Conservation (phyloP, 257 asterid species). For the Catharanthus roseus region DNA sequence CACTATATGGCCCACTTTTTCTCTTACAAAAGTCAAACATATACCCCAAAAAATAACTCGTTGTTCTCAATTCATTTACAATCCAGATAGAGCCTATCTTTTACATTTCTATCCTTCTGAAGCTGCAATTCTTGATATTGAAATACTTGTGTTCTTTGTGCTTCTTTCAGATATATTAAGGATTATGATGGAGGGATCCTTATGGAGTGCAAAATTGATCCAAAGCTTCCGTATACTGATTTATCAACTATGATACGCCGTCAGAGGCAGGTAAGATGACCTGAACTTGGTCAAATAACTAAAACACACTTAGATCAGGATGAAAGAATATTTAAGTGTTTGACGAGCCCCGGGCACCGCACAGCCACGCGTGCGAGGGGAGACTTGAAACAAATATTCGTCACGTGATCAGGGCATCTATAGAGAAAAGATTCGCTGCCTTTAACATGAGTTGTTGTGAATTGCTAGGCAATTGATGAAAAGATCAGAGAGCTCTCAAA, state of each 20-base stretch:
- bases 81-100: no score
- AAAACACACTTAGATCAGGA: background rate
- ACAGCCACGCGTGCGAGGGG: background rate
- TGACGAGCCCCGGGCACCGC: background rate
- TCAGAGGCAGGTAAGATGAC: slow-evolving; percentile 70
- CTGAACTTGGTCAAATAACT: slow-evolving; percentile 3
- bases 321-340: background rate
- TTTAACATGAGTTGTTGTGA: slow-evolving; percentile 7
- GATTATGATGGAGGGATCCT: slow-evolving; percentile 98
- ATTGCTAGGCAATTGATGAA: slow-evolving; percentile 88
- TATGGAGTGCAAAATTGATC: slow-evolving; percentile 97
- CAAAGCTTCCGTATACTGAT: slow-evolving; percentile 95
- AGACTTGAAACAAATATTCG: background rate
- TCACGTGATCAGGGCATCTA: background rate
- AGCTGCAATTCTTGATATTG: slow-evolving; percentile 6
- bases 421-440: background rate
- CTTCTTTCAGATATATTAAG: slow-evolving; percentile 65
- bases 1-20: no score
- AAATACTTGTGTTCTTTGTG: slow-evolving; percentile 12
- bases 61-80: no score
- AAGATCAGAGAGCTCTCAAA: slow-evolving; percentile 93
- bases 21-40: no score
- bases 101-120: background rate
- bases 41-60: no score
- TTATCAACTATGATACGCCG: slow-evolving; percentile 95